Percentiles rank a stretch among this genome's conserved stretches.
phyloP scores from a whole-genome alignment of 441 rosid genomes.

The Rhodomyrtus psidioides region DNA sequence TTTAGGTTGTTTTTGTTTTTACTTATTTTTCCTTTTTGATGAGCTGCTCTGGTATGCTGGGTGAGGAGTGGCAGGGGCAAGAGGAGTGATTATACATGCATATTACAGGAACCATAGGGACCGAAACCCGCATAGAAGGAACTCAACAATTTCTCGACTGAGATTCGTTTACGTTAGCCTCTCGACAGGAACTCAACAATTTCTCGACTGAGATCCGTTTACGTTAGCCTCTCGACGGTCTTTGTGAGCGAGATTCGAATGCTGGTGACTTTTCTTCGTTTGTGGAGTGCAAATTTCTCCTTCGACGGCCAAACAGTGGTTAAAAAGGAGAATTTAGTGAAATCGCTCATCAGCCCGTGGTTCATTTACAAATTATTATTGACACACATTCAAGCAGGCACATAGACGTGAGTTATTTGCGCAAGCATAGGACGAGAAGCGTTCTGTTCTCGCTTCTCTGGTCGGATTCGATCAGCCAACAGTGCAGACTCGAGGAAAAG shows the following conservation, averaged over 20 bases:
- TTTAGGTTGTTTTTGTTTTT: not conserved
- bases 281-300: not conserved
- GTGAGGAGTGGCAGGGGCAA: not conserved
- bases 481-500: not conserved
- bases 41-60: not conserved
- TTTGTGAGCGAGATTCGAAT: not conserved
- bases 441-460: not conserved
- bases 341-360: not conserved
- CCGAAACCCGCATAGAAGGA: no score
- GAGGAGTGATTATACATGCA: not conserved
- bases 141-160: no score
- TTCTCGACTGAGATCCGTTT: no score
- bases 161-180: no score
- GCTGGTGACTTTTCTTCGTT: not conserved
- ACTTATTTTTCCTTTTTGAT: no score
- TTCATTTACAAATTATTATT: not conserved
- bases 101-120: rapidly evolving
- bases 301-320: not conserved
- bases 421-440: not conserved
- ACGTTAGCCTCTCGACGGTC: not conserved
- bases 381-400: not conserved
- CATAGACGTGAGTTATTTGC: rapidly evolving
- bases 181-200: no score
- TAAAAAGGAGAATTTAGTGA: not conserved
- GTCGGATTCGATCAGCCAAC: not conserved